Percentiles rank a stretch among this genome's conserved stretches.
Conservation (phyloP, 163 green algal genomes). For the Prototheca cutis region DNA sequence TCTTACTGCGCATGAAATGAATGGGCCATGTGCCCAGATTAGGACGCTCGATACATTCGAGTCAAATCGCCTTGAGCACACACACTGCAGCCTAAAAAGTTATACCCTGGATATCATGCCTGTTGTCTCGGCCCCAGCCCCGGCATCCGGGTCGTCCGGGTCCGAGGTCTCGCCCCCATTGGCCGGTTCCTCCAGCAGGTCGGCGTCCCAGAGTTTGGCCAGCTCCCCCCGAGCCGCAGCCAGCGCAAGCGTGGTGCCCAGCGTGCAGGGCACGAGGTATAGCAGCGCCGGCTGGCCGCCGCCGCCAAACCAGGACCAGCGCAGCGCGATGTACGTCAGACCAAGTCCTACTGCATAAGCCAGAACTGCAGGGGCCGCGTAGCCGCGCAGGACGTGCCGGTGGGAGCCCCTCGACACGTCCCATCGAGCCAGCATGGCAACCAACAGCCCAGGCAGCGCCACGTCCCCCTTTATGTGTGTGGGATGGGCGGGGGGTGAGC, state of each 20-base stretch:
- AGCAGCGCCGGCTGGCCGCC: constrained; percentile 77
- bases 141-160: no score
- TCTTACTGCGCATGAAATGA: no score
- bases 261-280: constrained; percentile 79
- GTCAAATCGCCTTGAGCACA: no score
- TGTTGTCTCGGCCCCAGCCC: no score
- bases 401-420: constrained; percentile 19
- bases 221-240: constrained; percentile 40
- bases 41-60: no score
- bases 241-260: constrained; percentile 43
- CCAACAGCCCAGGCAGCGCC: constrained; percentile 80
- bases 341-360: constrained; percentile 63
- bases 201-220: constrained; percentile 27
- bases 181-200: no score
- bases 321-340: constrained; percentile 70
- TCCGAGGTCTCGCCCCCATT: no score
- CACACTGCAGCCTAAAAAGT: no score
- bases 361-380: constrained; percentile 2
- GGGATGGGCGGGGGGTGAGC: not conserved
- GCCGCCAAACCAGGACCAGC: constrained; percentile 38
- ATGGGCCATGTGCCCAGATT: no score
- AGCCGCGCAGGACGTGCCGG: not conserved
- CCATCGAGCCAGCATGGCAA: constrained; percentile 52
- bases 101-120: no score
- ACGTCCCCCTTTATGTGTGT: constrained; percentile 54